A percentile compares a stretch with the other conserved stretches of the same genome.
Conservation (phyloP, 2,329 filamentous ascomycete species). For the Sphaerulina populicola region DNA sequence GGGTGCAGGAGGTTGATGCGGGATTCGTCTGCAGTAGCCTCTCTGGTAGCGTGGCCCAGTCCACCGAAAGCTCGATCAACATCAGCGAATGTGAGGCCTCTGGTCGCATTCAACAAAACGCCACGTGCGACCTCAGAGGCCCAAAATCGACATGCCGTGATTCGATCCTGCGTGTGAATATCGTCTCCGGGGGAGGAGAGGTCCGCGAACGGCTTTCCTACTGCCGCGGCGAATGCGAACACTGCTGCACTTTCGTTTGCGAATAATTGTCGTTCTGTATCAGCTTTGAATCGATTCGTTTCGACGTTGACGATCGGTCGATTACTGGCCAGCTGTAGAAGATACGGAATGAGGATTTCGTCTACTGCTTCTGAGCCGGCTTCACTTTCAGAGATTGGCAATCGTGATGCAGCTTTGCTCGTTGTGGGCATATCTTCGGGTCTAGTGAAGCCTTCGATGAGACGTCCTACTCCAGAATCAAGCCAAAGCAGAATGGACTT, state of each 20-base stretch:
- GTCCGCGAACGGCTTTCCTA: conserved; percentile 47
- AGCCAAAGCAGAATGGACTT: conserved; percentile 57
- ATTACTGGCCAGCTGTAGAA: conserved; percentile 47
- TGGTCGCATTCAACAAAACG: conserved; percentile 52
- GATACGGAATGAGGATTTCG: conserved; percentile 50
- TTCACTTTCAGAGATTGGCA: conserved; percentile 45
- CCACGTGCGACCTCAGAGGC: conserved; percentile 52
- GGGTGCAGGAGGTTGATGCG: conserved; percentile 15
- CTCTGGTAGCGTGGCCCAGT: conserved; percentile 36
- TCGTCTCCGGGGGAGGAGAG: conserved; percentile 34
- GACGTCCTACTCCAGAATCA: conserved; percentile 48
- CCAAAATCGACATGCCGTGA: conserved; percentile 48
- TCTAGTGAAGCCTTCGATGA: conserved; percentile 51
- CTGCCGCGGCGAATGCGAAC: conserved; percentile 47
- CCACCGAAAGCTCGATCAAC: conserved; percentile 57
- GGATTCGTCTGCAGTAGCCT: conserved; percentile 17
- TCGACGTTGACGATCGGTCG: conserved; percentile 49
- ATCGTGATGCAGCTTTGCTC: conserved; percentile 32
- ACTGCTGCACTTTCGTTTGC: conserved; percentile 48
- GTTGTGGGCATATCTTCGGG: conserved; percentile 32
- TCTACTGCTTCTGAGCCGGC: conserved; percentile 49
- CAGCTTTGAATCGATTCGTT: conserved; percentile 50
- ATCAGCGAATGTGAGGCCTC: conserved; percentile 49
- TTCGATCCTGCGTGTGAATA: conserved; percentile 38
- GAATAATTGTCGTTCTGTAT: conserved; percentile 47